Evolutionary conservation across 352 stramenopile genomes (phyloP), one percentile per base, ranked within the genome.

Genomic region (Phytophthora europaea): DNA sequence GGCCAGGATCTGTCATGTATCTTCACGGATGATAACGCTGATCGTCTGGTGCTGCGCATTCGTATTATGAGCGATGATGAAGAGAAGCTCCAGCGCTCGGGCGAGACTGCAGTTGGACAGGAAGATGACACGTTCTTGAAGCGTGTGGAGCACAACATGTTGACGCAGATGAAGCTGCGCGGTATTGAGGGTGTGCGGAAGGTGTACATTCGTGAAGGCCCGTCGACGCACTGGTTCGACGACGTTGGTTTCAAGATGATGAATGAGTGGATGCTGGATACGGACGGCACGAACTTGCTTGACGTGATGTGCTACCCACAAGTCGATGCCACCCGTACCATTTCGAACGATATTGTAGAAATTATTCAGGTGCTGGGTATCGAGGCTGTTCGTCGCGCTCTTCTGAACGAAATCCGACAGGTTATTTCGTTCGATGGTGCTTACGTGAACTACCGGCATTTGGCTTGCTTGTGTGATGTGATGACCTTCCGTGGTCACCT

Each of bases 401-500:
- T 98, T 67, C 82, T 98, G 70, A 97, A 99, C 76, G 98, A 99
- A 80, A 97, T 99, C 43, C 92, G 98, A 50, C 98, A 98, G 75
- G 97, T 99, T 34, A 99, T 99, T 86, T 99, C 91, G 65, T 99
- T 99, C 79, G 98, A 99, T 92, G 97, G 97, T 80, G 98, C 97
- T 18, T 99, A 99, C 84, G 98, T 99, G 53, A 99, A 99, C 81
- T 99, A 99, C 83, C 97, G 98, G 62, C 98, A 99, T 83, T 81
- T 99, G 73, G 96, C 98, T 43, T 99, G 97, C 74, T 83, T 99
- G 47, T 97, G 98, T 38, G 98, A 99, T 84, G 97, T 99, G 16
- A 99, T 99, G 98, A 99, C 98, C 7, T 99, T 99, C 88, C 93
- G 98, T 74, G 98, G 98, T 6, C 94, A 99, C 62, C 84, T 99